Conservation (phyloP, 257 asterid species). For the Gardenia jasminoides region DNA sequence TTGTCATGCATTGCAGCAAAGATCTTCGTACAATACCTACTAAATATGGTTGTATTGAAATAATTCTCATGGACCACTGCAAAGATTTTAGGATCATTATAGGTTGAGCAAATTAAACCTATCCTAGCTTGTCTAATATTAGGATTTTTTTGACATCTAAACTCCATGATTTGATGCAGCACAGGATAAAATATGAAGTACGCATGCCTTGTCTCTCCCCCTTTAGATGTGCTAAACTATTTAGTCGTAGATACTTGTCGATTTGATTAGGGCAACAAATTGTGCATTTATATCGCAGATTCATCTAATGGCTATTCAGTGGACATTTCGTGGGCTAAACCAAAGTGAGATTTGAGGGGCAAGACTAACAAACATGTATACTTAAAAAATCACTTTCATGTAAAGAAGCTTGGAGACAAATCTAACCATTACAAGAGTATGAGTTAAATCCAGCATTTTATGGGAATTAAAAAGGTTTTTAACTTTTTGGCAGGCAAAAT, state of each 20-base stretch:
- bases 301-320: too few relatives aligned
- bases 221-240: neutral
- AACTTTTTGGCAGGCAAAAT: too few relatives aligned
- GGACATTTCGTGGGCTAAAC: too few relatives aligned
- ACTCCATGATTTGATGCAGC: neutral
- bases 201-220: neutral
- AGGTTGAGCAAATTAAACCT: neutral
- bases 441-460: too few relatives aligned
- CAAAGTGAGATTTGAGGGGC: too few relatives aligned
- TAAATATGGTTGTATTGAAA: neutral
- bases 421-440: too few relatives aligned
- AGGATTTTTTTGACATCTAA: neutral
- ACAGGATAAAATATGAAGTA: neutral
- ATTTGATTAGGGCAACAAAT: neutral
- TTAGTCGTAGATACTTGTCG: neutral
- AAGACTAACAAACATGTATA: too few relatives aligned
- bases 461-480: too few relatives aligned
- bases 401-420: too few relatives aligned
- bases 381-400: too few relatives aligned
- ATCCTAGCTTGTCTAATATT: neutral
- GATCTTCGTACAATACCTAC: neutral
- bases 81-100: neutral
- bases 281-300: neutral
- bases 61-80: neutral
- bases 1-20: neutral